Conservation (phyloP, 352 stramenopile genomes). For the Pythium graminicola region DNA sequence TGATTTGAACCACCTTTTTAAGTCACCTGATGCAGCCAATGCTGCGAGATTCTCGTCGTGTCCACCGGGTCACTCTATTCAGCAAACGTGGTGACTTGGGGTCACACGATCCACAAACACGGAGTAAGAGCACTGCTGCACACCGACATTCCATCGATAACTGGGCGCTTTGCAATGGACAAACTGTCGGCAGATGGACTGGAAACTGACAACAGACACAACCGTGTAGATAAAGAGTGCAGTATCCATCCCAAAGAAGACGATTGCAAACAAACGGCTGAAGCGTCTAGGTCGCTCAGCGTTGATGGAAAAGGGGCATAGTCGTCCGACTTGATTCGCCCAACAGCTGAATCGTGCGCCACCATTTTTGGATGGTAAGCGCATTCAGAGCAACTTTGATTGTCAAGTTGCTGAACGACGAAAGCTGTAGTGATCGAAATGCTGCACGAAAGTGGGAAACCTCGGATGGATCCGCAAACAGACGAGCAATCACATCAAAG, state of each 20-base stretch:
- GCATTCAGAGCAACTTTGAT: conserved; percentile 34
- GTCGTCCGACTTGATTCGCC: background rate
- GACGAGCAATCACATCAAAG: conserved; percentile 34
- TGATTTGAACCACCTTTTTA: conserved; percentile 24
- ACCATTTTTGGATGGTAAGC: conserved; percentile 40
- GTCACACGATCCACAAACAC: conserved; percentile 20
- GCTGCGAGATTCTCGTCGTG: conserved; percentile 8
- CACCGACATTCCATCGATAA: conserved; percentile 23
- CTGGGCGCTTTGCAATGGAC: conserved; percentile 17
- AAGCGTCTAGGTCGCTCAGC: conserved; percentile 16
- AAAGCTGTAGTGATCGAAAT: conserved; percentile 44
- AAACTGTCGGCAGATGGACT: background rate
- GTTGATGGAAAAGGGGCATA: conserved; percentile 28
- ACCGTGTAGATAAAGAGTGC: conserved; percentile 19
- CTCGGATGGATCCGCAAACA: conserved; percentile 39
- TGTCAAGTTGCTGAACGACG: conserved; percentile 14
- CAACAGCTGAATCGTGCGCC: conserved; percentile 22
- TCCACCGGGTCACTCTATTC: no score
- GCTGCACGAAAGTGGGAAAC: conserved; percentile 37
- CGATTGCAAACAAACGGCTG: background rate
- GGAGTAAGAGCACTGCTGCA: conserved; percentile 14
- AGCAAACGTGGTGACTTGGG: no score
- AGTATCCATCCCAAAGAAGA: conserved; percentile 5
- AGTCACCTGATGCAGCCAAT: conserved; percentile 10
- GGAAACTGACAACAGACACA: conserved; percentile 3